phyloP scores from a whole-genome alignment of 2,329 filamentous ascomycete species.

The Ophiocordyceps polyrhachis-furcata region DNA sequence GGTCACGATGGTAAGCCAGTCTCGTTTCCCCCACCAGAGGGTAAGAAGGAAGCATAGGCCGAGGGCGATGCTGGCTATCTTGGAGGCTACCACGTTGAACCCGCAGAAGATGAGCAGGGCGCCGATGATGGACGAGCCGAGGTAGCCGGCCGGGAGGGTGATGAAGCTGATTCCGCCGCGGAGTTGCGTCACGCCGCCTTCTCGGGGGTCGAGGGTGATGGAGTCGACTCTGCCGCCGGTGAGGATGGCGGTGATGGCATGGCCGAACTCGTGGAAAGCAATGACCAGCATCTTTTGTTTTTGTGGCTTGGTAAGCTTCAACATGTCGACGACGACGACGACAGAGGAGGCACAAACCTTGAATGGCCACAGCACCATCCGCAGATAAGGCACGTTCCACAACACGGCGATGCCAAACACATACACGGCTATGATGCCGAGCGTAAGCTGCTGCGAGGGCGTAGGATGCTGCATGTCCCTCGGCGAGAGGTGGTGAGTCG shows the following conservation, averaged over 20 bases:
- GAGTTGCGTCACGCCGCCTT: constrained; percentile 66
- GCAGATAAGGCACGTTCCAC: constrained; percentile 65
- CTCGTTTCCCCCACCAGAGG: constrained; percentile 61
- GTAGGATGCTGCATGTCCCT: constrained; percentile 40
- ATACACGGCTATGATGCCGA: constrained; percentile 54
- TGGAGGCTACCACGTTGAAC: constrained; percentile 65
- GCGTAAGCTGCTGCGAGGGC: constrained; percentile 49
- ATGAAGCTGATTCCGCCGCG: constrained; percentile 50
- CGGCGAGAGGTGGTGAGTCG: constrained; percentile 1
- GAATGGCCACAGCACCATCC: constrained; percentile 61
- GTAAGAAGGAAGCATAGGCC: constrained; percentile 61
- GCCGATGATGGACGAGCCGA: constrained; percentile 60
- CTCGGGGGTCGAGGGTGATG: constrained; percentile 57
- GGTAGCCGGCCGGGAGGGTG: constrained; percentile 59
- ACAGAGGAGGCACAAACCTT: constrained; percentile 33
- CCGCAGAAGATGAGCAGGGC: constrained; percentile 62
- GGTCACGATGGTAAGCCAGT: constrained; percentile 60
- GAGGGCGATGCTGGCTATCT: constrained; percentile 56
- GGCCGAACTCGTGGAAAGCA: constrained; percentile 65
- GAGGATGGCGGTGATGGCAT: constrained; percentile 52
- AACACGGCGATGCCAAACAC: constrained; percentile 55
- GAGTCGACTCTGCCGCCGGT: constrained; percentile 59
- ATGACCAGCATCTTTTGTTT: constrained; percentile 54
- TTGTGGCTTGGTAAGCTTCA: neutral
- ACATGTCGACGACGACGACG: too few species aligned